Evolutionary conservation across 495 filamentous ascomycete species (phyloP).

Genomic region (Penicillium maclennaniae): DNA sequence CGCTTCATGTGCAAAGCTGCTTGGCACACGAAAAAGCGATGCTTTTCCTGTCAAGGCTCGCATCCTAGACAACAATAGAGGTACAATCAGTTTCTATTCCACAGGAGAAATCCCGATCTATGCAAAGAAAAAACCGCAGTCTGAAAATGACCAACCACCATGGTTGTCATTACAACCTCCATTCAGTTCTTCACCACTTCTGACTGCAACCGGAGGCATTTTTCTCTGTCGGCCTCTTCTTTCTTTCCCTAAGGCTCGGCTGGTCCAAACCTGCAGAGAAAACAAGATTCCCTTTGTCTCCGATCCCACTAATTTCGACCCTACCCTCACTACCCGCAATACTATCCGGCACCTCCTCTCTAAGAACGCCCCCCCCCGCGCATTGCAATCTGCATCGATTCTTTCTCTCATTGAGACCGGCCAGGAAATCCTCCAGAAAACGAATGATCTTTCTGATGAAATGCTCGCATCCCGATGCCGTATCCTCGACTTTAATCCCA

Average conservation of each 20-base stretch:
- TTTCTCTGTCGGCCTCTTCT: slow-evolving; percentile 73
- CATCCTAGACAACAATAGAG: slow-evolving; percentile 9
- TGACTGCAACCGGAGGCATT: slow-evolving; percentile 63
- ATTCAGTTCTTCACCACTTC: not conserved
- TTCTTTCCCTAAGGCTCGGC: slow-evolving; percentile 61
- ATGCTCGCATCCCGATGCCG: slow-evolving; percentile 32
- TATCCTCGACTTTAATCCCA: slow-evolving; percentile 35
- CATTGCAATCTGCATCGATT: slow-evolving; percentile 75
- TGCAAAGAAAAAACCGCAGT: not conserved
- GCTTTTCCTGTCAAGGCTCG: slow-evolving; percentile 1
- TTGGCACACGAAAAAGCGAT: not conserved
- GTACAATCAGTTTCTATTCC: slow-evolving; percentile 6
- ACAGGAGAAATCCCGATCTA: not conserved
- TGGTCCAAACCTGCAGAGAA: slow-evolving; percentile 68
- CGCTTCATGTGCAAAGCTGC: slow-evolving; percentile 37
- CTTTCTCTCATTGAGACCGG: slow-evolving; percentile 48
- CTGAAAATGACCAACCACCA: not conserved
- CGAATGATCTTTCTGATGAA: slow-evolving; percentile 32
- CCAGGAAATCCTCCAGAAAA: slow-evolving; percentile 20
- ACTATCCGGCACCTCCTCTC: not conserved
- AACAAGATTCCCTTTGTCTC: slow-evolving; percentile 69
- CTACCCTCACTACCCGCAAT: slow-evolving; percentile 54
- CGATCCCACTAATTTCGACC: slow-evolving; percentile 81
- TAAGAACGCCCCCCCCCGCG: slow-evolving; percentile 34
- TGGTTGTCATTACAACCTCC: not conserved